Percentiles rank a stretch among this genome's conserved stretches.
phyloP scores from a whole-genome alignment of 257 asterid species.

The Solanum medicagineum region DNA sequence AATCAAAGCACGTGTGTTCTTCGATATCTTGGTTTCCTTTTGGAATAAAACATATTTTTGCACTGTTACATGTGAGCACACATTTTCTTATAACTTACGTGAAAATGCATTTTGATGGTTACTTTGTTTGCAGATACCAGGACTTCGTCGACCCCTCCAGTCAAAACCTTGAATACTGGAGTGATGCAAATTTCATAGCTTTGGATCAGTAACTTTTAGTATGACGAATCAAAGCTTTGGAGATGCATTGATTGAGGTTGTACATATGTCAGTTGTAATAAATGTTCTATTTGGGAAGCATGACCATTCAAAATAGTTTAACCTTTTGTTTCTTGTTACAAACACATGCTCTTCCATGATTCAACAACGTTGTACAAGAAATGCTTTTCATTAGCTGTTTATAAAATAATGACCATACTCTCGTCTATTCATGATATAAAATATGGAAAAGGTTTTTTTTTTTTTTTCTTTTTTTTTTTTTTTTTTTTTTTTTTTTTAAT shows the following conservation, averaged over 20 bases:
- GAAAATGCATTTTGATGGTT: not conserved
- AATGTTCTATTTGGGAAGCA: not conserved
- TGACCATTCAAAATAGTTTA: not conserved
- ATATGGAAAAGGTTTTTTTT: not conserved
- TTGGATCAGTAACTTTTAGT: not conserved
- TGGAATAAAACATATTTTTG: not conserved
- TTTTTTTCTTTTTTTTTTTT: not conserved
- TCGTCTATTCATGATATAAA: not conserved
- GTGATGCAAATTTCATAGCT: not conserved
- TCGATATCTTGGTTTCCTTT: not conserved
- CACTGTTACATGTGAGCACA: not conserved
- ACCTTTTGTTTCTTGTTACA: not conserved
- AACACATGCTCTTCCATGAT: not conserved
- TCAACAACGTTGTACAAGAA: not conserved
- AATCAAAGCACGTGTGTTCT: not conserved
- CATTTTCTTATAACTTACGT: not conserved
- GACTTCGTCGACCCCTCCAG: not conserved
- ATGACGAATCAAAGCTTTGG: not conserved
- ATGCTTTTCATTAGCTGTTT: not conserved
- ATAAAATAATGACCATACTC: not conserved
- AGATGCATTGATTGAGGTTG: not conserved
- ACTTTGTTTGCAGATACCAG: conserved; percentile 14
- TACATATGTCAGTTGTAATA: not conserved
- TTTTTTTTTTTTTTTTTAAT: too few relatives aligned
- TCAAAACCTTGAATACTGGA: conserved; percentile 1